Percentiles rank a stretch among this genome's conserved stretches.
Evolutionary conservation across 257 asterid genomes (phyloP).

Genomic region (Ocimum tenuiflorum): DNA sequence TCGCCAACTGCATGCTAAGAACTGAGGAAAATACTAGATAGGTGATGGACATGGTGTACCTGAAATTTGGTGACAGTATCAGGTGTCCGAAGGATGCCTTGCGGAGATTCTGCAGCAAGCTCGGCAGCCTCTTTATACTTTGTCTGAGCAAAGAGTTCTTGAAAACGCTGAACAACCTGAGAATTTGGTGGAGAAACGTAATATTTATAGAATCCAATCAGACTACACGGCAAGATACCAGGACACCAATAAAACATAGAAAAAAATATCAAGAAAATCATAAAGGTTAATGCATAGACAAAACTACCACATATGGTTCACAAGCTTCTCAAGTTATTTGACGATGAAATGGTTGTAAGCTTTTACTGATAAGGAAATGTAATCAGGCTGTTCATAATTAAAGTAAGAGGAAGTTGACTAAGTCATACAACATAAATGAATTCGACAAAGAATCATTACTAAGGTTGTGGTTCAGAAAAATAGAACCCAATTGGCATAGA

Average conservation of each 20-base stretch:
- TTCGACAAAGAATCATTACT: background rate
- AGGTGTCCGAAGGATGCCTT: conserved; percentile 63
- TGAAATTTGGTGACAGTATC: conserved; percentile 91
- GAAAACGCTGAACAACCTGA: conserved; percentile 95
- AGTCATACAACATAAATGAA: background rate
- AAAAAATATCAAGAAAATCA: background rate
- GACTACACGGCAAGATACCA: background rate
- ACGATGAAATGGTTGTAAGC: background rate
- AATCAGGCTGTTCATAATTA: background rate
- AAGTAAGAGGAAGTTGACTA: background rate
- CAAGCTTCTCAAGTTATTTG: background rate
- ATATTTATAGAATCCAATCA: background rate
- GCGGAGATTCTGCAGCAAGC: conserved; percentile 78
- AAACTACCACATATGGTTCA: background rate
- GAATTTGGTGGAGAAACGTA: background rate
- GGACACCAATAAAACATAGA: background rate
- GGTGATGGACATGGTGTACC: conserved; percentile 38
- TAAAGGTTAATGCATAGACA: background rate
- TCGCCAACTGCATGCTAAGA: background rate
- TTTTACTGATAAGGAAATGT: background rate
- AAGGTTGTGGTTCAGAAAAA: background rate
- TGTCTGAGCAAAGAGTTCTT: conserved; percentile 74
- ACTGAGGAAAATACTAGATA: background rate
- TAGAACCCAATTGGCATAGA: background rate
- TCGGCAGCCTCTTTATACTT: conserved; percentile 74